These are phyloP conservation scores for Pseudotulostoma volvatum DNA, from an alignment of 495 filamentous ascomycete genomes.

Conservation along the genomic window DNA sequence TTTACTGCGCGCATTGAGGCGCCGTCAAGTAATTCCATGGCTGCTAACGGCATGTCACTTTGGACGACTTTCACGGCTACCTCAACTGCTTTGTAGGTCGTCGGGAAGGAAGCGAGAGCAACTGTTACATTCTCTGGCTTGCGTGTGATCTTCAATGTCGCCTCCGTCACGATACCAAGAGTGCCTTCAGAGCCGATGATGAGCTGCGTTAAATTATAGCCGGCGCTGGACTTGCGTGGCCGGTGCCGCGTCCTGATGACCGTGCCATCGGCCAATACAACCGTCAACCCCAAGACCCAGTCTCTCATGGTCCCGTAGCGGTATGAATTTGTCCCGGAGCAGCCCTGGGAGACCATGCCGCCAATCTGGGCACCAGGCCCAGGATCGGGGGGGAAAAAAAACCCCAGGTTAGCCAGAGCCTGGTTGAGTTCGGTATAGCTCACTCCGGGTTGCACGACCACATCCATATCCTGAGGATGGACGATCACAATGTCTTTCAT, in stretches of 20 bases:
- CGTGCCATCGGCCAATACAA: conserved; percentile 83
- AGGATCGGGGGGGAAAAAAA: conserved; percentile 85
- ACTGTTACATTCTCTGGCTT: conserved; percentile 67
- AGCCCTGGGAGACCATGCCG: conserved; percentile 91
- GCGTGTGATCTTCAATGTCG: conserved; percentile 65
- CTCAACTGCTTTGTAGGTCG: conserved; percentile 62
- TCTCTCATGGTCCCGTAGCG: conserved; percentile 94
- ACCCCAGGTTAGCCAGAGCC: conserved; percentile 52
- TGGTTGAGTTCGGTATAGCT: conserved; percentile 86
- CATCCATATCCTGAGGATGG: conserved; percentile 77
- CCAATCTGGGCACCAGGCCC: conserved; percentile 64
- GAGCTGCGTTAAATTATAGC: conserved; percentile 71
- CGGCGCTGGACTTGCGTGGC: conserved; percentile 60
- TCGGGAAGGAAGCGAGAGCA: conserved; percentile 65
- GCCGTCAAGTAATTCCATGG: conserved; percentile 86
- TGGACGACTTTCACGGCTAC: conserved; percentile 66
- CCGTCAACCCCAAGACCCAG: conserved; percentile 81
- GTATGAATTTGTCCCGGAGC: conserved; percentile 85
- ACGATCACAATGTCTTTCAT: conserved; percentile 74
- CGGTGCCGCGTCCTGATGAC: conserved; percentile 62
- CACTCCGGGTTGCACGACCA: conserved; percentile 79
- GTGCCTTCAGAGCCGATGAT: conserved; percentile 92
- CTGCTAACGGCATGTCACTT: conserved; percentile 68
- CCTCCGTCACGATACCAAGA: conserved; percentile 75
- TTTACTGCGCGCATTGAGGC: conserved; percentile 93